Evolutionary conservation across 306 rosid genomes (phyloP).

Genomic region (Pterocarpus macrocarpus): DNA sequence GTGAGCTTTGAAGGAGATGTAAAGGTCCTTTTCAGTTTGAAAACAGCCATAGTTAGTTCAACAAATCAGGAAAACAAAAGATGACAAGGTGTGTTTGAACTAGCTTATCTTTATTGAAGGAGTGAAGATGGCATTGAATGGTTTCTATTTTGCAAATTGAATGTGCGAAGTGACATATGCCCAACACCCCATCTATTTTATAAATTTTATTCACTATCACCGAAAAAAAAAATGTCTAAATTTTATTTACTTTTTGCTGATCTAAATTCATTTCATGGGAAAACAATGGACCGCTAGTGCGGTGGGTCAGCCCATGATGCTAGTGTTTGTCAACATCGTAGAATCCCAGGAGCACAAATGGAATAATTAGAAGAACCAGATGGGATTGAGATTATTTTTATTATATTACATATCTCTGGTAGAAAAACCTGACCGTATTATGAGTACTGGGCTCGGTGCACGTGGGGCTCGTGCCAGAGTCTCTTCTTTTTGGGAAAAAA

Average conservation of each 20-base stretch:
- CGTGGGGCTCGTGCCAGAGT: neutral
- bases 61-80: conserved; percentile 34
- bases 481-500: too few species aligned
- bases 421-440: neutral
- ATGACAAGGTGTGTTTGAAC: conserved; percentile 34
- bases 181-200: neutral
- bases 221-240: too few species aligned
- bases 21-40: conserved; percentile 30
- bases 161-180: conserved; percentile 36
- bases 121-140: conserved; percentile 22
- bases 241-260: neutral
- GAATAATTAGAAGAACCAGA: conserved; percentile 16
- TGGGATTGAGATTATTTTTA: conserved; percentile 7
- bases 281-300: neutral
- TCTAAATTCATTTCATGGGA: conserved; percentile 4
- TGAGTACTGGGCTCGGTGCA: neutral
- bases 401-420: neutral
- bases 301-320: conserved; percentile 32
- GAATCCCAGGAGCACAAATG: neutral
- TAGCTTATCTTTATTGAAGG: conserved; percentile 10
- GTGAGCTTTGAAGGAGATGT: conserved; percentile 26
- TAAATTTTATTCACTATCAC: neutral
- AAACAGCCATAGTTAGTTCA: conserved; percentile 16
- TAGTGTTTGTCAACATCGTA: conserved; percentile 8
- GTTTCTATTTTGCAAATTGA: conserved; percentile 31